Conservation (phyloP, 495 filamentous ascomycete species). For the Aspergillus kassunensis region DNA sequence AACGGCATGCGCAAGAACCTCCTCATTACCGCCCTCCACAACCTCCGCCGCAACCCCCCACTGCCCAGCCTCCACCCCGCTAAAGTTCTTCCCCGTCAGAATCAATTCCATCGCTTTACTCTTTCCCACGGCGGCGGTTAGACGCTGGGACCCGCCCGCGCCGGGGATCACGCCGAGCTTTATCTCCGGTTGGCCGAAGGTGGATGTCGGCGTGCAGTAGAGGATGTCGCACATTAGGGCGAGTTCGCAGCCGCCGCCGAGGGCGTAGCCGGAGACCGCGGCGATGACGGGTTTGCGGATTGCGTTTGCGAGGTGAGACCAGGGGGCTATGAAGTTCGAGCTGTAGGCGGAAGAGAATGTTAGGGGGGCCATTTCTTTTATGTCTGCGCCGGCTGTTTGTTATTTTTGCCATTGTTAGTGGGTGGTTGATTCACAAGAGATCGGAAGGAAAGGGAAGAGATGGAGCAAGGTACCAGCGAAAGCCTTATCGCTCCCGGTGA, state of each 20-base stretch:
- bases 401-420: background rate
- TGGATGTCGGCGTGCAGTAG: constrained; percentile 78
- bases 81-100: constrained; percentile 79
- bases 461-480: constrained; percentile 71
- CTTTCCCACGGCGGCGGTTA: constrained; percentile 86
- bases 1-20: constrained; percentile 71
- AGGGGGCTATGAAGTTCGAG: constrained; percentile 85
- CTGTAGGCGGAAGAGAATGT: constrained; percentile 83
- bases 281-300: constrained; percentile 91
- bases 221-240: constrained; percentile 97
- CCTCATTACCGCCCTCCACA: constrained; percentile 72
- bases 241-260: constrained; percentile 94
- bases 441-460: background rate
- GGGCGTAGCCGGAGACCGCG: constrained; percentile 88
- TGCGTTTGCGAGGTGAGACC: constrained; percentile 74
- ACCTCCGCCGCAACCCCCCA: constrained; percentile 87
- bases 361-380: constrained; percentile 95
- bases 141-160: constrained; percentile 85
- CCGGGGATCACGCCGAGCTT: constrained; percentile 90
- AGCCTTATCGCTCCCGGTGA: constrained; percentile 82
- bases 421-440: constrained; percentile 2
- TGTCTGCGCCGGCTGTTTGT: constrained; percentile 78
- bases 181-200: constrained; percentile 95
- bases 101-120: constrained; percentile 90
- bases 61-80: constrained; percentile 71